These are phyloP conservation scores for Syncephalastrum sp. DNA, from an alignment of 371 early-diverging fungal species.

Conservation along the genomic window DNA sequence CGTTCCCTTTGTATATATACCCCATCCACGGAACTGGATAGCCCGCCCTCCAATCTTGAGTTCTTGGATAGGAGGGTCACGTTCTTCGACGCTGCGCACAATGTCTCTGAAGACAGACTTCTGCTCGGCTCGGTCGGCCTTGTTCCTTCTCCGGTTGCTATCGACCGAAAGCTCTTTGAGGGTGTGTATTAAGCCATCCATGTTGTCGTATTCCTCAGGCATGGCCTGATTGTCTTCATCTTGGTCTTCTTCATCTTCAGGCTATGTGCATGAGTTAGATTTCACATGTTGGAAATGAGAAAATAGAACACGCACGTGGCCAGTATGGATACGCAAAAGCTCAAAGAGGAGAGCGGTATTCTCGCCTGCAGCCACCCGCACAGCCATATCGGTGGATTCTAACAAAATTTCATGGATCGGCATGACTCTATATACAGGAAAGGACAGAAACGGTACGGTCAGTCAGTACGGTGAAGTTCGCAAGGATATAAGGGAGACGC, in stretches of 20 bases:
- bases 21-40: slow-evolving; percentile 53
- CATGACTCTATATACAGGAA: slow-evolving; percentile 25
- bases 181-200: slow-evolving; percentile 58
- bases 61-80: slow-evolving; percentile 47
- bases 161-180: slow-evolving; percentile 59
- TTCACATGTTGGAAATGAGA: too few relatives aligned
- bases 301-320: too few relatives aligned
- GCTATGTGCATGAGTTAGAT: background rate
- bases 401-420: slow-evolving; percentile 53
- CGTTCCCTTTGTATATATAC: slow-evolving; percentile 12
- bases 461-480: too few relatives aligned
- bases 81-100: slow-evolving; percentile 63
- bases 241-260: slow-evolving; percentile 31
- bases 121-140: slow-evolving; percentile 64
- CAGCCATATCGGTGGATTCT: slow-evolving; percentile 63
- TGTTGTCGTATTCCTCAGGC: slow-evolving; percentile 48
- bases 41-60: slow-evolving; percentile 41
- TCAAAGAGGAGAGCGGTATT: slow-evolving; percentile 76
- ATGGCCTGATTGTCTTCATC: slow-evolving; percentile 38
- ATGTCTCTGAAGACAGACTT: slow-evolving; percentile 71
- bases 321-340: slow-evolving; percentile 19
- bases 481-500: slow-evolving; percentile 9
- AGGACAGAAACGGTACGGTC: background rate
- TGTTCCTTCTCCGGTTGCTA: slow-evolving; percentile 58
- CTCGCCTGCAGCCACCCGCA: slow-evolving; percentile 74